Conservation (phyloP, 140 eudicot genomes). For the Erigeron philadelphicus region DNA sequence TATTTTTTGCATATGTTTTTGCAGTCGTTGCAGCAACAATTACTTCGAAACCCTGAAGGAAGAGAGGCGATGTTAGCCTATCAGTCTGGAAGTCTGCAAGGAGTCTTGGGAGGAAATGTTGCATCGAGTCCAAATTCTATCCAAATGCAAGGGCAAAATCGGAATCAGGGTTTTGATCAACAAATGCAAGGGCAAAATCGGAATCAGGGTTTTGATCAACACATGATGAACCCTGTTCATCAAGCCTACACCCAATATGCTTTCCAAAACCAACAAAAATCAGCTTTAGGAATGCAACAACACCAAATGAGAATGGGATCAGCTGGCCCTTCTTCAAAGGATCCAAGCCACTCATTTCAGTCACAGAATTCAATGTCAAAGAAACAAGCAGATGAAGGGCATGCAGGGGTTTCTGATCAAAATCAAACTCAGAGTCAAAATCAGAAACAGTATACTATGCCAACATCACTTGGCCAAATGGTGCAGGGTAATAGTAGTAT, state of each 20-base stretch:
- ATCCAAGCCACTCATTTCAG: not conserved
- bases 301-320: constrained; percentile 61
- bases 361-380: constrained; percentile 28
- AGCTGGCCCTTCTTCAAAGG: constrained; percentile 23
- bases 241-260: constrained; percentile 87
- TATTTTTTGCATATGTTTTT: not conserved
- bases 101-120: constrained; percentile 52
- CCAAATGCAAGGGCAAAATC: constrained; percentile 63
- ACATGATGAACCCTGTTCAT: constrained; percentile 54
- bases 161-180: constrained; percentile 67
- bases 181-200: constrained; percentile 49
- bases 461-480: constrained; percentile 48
- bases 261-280: constrained; percentile 55
- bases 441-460: constrained; percentile 43
- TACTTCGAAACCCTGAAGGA: constrained; percentile 75
- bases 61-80: constrained; percentile 72
- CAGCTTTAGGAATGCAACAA: constrained; percentile 58
- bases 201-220: constrained; percentile 65
- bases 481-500: constrained; percentile 31
- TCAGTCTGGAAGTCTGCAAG: constrained; percentile 71
- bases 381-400: constrained; percentile 50
- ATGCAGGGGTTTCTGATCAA: constrained; percentile 40
- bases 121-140: constrained; percentile 48
- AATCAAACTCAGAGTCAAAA: constrained; percentile 46
- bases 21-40: constrained; percentile 79